Base-by-base conservation (phyloP, 2,329 filamentous ascomycete genomes). In the Clonostachys sp. region DNA sequence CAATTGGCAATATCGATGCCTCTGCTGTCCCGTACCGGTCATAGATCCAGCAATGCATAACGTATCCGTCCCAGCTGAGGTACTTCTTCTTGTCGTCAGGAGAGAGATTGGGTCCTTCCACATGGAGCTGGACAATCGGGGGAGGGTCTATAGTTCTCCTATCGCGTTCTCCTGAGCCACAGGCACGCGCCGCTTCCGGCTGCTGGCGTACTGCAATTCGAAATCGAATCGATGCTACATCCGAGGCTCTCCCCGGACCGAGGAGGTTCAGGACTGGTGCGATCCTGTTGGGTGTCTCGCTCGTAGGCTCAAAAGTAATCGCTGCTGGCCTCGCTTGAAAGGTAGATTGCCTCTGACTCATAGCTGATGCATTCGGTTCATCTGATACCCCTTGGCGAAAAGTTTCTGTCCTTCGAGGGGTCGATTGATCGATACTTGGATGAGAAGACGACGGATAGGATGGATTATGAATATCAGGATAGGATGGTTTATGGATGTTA, bases 71-170 rank as follows among this genome's bases (percentile, higher is more conserved):
- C 58, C 84, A 81, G 39, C 80, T 77, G 24, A 87, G 61, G 42
- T 71, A 71, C 3, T 61, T 59, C 36, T 58, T 63, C 14, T 73
- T 66, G 52, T 89, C 83, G 42, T 81, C 77, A 39, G 72, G 66
- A 12, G 79, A 73, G 24, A 76, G 60, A 17, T 61, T 71, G 2
- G 78, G 73, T 51, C 85, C 78, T 45, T 81, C 79, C 48, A 90
- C 79, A 30, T 74, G 71, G 42, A 92, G 77, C 60, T 92, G 83
- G 18, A 94, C 79, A 58, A 94, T 92, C 13, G 89, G 89, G 3
- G 89, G 89, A 39, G 89, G 89, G 59, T 94, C 89, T 52, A 94
- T 88, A 14, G 91, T 87, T 51, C 89, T 79, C 38, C 89, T 80
- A 60, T 94, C 89, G 53, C 88, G 77, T 65, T 92, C 89, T 50